Evolutionary conservation across 768 basidiomycete genomes (phyloP), one percentile per base, ranked within the genome.

Genomic region (Agaricus subrufescens): DNA sequence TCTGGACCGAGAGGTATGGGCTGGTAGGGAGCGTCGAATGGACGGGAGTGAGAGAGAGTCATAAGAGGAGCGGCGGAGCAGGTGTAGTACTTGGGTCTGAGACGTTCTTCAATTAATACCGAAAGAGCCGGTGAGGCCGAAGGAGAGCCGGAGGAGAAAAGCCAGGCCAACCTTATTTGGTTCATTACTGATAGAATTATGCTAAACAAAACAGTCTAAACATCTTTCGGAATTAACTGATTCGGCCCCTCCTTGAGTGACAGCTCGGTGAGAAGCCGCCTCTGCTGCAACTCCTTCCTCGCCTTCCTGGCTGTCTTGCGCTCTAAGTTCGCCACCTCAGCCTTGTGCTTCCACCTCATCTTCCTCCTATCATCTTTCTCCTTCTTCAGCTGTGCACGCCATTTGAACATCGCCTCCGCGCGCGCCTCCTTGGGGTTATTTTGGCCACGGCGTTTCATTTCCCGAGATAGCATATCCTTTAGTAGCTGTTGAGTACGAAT

Each of bases 381-480:
- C 49, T 79, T 76, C 56, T 80, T 76, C 54, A 90, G 57, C 60
- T 75, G 74, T 64, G 82, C 75, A 58, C 83, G 76, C 80, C 83
- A 92, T 69, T 85, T 89, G 75, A 82, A 91, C 37, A 78, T 77
- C 47, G 87, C 91, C 64, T 92, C 89, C 10, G 85, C 85, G 44
- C 77, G 81, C 2, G 86, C 88, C 57, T 87, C 85, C 60, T 76
- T 75, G 55, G 70, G 69, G 25, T 77, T 82, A 40, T 88, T 83
- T 25, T 86, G 87, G 52, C 81, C 77, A 61, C 85, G 66, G 56
- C 84, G 70, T 57, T 74, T 68, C 62, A 85, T 65, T 52, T 85
- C 85, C 48, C 80, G 76, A 5, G 73, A 67, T 45, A 84, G 71
- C 60, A 82, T 80, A 59, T 82, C 71, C 57, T 77, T 73, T 46